phyloP scores from a whole-genome alignment of 2,329 filamentous ascomycete species.

The Xylaria polymorpha region DNA sequence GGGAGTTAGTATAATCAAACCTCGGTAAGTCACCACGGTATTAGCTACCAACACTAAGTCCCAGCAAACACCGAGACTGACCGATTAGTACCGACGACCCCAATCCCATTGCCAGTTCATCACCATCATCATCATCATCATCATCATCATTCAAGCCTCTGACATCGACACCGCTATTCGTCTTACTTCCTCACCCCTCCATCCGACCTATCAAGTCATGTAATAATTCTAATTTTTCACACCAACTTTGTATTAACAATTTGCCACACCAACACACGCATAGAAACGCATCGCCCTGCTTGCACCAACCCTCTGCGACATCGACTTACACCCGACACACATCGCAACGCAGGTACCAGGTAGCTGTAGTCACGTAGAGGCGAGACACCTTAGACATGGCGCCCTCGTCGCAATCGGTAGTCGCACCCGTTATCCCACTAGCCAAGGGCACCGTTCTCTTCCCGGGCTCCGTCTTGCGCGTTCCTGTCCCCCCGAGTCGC shows the following conservation, averaged over 20 bases:
- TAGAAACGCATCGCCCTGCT: conserved; percentile 6
- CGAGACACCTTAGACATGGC: conserved; percentile 45
- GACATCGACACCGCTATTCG: conserved; percentile 18
- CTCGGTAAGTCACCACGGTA: conserved; percentile 30
- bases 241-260: neutral
- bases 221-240: conserved; percentile 20
- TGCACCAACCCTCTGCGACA: conserved; percentile 5
- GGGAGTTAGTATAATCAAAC: conserved; percentile 14
- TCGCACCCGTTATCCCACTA: conserved; percentile 83
- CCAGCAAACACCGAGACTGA: neutral
- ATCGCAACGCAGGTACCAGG: conserved; percentile 1
- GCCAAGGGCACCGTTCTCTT: conserved; percentile 84
- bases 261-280: neutral
- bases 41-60: neutral
- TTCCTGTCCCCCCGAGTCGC: conserved; percentile 81
- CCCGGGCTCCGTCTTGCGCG: conserved; percentile 85
- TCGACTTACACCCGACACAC: neutral
- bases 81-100: neutral
- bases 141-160: conserved; percentile 25
- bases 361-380: neutral
- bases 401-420: conserved; percentile 53
- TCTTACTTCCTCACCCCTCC: conserved; percentile 17
- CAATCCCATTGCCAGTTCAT: conserved; percentile 8
- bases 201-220: conserved; percentile 16
- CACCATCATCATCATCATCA: conserved; percentile 17